phyloP scores from a whole-genome alignment of 2,329 filamentous ascomycete species.

The Zelopaecilomyces penicillatus region DNA sequence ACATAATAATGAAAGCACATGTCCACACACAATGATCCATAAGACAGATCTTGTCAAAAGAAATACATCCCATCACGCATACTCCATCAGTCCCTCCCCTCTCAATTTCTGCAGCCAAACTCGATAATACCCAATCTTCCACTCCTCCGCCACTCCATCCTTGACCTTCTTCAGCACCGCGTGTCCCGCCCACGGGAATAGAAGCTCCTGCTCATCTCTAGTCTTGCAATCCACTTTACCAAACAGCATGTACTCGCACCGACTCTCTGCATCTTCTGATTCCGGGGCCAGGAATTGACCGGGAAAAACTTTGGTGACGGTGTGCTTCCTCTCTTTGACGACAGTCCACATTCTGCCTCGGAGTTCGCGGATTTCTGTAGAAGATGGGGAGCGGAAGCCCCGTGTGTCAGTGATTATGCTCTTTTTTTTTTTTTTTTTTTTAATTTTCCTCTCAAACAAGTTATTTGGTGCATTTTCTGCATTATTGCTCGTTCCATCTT shows the following conservation, averaged over 20 bases:
- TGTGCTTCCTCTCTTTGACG: constrained; percentile 32
- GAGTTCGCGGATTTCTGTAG: constrained; percentile 31
- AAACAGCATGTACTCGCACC: constrained; percentile 27
- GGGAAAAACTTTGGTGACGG: constrained; percentile 33
- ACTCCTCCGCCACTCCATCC: constrained; percentile 16
- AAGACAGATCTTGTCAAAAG: too few relatives aligned
- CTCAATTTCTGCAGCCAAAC: constrained; percentile 23
- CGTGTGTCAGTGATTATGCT: too few relatives aligned
- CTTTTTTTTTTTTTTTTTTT: too few relatives aligned
- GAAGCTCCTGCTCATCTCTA: constrained; percentile 17
- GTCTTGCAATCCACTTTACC: constrained; percentile 21
- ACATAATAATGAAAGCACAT: too few relatives aligned
- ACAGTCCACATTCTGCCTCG: constrained; percentile 36
- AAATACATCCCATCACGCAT: too few relatives aligned
- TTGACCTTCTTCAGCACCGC: constrained; percentile 19
- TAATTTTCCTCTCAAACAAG: too few relatives aligned
- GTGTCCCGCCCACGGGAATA: constrained; percentile 24
- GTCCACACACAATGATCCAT: too few relatives aligned
- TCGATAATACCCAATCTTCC: constrained; percentile 25
- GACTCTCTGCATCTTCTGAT: constrained; percentile 9
- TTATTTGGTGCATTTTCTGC: background rate
- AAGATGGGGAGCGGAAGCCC: too few relatives aligned
- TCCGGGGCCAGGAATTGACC: constrained; percentile 19
- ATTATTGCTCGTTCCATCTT: background rate
- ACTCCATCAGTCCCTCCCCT: background rate